Evolutionary conservation across 2,329 filamentous ascomycete species (phyloP).

Genomic region (Helicocarpus griseus): DNA sequence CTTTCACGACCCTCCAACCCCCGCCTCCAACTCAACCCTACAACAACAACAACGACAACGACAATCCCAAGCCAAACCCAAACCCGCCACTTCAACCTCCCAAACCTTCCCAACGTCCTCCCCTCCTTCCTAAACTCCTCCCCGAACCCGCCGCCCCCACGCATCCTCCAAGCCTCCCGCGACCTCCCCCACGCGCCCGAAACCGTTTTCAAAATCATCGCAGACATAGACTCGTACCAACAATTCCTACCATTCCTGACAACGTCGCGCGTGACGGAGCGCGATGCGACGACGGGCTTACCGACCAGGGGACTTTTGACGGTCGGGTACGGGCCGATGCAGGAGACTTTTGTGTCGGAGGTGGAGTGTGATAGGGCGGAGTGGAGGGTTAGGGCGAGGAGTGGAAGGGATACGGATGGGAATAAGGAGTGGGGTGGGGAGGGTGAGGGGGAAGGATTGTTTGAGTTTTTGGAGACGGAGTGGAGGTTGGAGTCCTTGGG

Average conservation of each 20-base stretch:
- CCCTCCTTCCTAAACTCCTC: constrained; percentile 9
- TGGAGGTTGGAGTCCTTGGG: constrained; percentile 34
- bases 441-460: constrained; percentile 57
- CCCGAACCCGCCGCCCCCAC: constrained; percentile 36
- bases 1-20: no score
- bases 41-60: no score
- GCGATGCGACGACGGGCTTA: constrained; percentile 44
- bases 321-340: constrained; percentile 74
- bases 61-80: no score
- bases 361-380: constrained; percentile 64
- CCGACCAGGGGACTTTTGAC: constrained; percentile 70
- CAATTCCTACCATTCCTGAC: constrained; percentile 88
- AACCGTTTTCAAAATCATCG: constrained; percentile 73
- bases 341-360: constrained; percentile 71
- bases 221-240: constrained; percentile 77
- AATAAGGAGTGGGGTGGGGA: constrained; percentile 49
- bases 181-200: constrained; percentile 63
- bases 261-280: constrained; percentile 64
- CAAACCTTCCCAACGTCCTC: no score
- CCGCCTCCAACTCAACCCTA: no score
- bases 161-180: constrained; percentile 62
- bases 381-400: constrained; percentile 61
- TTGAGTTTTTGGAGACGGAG: constrained; percentile 35
- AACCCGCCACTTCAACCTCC: constrained; percentile 10
- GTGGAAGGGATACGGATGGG: constrained; percentile 24